Conservation (phyloP, 2,329 filamentous ascomycete genomes). For the Dichotomopilus funicola region DNA sequence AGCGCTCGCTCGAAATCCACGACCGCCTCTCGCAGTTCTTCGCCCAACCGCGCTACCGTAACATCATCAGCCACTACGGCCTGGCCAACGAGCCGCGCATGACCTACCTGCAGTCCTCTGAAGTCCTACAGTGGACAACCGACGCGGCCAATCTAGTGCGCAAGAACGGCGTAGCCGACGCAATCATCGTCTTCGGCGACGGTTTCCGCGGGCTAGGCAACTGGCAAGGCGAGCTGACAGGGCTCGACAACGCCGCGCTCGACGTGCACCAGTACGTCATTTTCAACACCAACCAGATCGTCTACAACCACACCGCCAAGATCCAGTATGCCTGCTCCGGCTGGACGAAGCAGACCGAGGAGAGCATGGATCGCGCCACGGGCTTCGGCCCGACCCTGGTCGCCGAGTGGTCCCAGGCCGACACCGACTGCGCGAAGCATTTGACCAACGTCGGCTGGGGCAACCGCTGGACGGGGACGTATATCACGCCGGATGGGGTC, state of each 20-base stretch:
- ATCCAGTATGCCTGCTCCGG: conserved; percentile 79
- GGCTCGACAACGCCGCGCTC: conserved; percentile 68
- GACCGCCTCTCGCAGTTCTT: conserved; percentile 86
- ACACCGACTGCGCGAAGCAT: conserved; percentile 84
- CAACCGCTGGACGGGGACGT: conserved; percentile 86
- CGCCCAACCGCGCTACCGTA: conserved; percentile 84
- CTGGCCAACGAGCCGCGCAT: conserved; percentile 92
- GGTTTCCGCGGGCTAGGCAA: conserved; percentile 87
- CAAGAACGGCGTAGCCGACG: conserved; percentile 62
- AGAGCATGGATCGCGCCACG: conserved; percentile 63
- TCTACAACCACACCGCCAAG: conserved; percentile 74
- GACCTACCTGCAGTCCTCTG: conserved; percentile 58
- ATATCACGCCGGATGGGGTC: conserved; percentile 57
- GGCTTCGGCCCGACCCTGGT: conserved; percentile 92
- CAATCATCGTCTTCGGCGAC: conserved; percentile 79
- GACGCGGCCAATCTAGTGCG: conserved; percentile 67
- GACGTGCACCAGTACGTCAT: conserved; percentile 98
- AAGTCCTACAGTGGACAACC: conserved; percentile 74
- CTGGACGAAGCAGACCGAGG: conserved; percentile 73
- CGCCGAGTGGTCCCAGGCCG: conserved; percentile 95
- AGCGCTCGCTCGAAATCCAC: conserved; percentile 82
- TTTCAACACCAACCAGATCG: conserved; percentile 86
- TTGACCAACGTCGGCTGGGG: conserved; percentile 88
- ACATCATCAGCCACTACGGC: conserved; percentile 87
- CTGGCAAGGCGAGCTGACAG: conserved; percentile 79